phyloP scores from a whole-genome alignment of 208 protist genomes.

The Crithidia acanthocephali region DNA sequence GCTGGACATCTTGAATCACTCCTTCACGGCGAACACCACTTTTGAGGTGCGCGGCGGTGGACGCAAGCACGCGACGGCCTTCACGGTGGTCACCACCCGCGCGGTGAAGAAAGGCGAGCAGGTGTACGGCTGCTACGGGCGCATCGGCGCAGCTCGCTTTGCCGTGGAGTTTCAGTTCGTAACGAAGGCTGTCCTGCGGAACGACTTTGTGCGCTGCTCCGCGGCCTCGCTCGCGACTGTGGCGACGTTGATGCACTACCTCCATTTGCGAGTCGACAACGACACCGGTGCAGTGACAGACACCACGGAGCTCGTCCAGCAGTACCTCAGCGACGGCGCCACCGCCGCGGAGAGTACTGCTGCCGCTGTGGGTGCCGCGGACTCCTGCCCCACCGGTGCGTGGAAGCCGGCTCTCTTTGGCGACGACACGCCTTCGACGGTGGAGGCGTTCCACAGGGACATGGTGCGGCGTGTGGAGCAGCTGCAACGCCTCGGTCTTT shows the following conservation, averaged over 20 bases:
- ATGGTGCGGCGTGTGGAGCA: conserved; percentile 55
- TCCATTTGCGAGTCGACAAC: not conserved
- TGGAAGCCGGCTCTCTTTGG: conserved; percentile 23
- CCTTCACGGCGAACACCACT: conserved; percentile 57
- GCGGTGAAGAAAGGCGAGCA: conserved; percentile 71
- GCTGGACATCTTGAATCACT: conserved; percentile 88
- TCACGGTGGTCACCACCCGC: conserved; percentile 68
- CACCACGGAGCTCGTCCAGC: not conserved
- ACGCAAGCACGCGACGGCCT: conserved; percentile 71
- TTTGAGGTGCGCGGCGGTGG: conserved; percentile 83
- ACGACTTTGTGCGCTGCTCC: conserved; percentile 71
- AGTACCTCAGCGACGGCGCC: not conserved
- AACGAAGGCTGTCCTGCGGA: conserved; percentile 48
- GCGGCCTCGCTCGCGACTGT: conserved; percentile 32
- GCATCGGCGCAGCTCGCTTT: conserved; percentile 76
- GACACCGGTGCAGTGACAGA: not conserved
- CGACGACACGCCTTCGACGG: not conserved
- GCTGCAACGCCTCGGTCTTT: conserved; percentile 75
- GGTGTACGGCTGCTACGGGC: conserved; percentile 82
- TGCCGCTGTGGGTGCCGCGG: not conserved
- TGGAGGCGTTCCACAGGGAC: conserved; percentile 16
- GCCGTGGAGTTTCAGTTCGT: conserved; percentile 87
- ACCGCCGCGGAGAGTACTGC: not conserved
- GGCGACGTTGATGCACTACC: conserved; percentile 28
- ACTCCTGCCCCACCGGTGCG: not conserved